A percentile compares a stretch with the other conserved stretches of the same genome.
Evolutionary conservation across 75 land plant genomes (phyloP).

Genomic region (Pinus taeda): DNA sequence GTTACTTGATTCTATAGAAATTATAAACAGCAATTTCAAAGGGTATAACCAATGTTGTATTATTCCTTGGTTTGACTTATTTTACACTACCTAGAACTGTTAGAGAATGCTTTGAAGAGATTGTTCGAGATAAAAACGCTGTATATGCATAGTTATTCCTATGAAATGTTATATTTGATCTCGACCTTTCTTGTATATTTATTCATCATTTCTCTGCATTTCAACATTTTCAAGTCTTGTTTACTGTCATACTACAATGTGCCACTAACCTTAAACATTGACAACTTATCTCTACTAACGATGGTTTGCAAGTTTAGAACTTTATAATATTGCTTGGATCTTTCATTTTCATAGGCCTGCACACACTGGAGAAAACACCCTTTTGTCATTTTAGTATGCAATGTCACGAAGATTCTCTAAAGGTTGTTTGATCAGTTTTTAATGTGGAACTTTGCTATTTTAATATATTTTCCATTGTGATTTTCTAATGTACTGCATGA

Average conservation of each 20-base stretch:
- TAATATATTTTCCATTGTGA: no score
- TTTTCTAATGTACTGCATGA: no score
- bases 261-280: neutral
- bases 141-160: neutral
- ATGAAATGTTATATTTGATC: neutral
- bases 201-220: neutral
- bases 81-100: neutral
- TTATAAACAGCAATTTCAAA: neutral
- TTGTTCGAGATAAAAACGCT: neutral
- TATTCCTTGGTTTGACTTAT: neutral
- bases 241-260: neutral
- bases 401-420: no score
- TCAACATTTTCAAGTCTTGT: neutral
- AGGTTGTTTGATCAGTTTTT: no score
- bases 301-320: no score
- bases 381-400: no score
- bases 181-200: neutral
- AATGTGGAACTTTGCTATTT: no score
- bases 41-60: neutral
- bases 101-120: neutral
- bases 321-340: no score
- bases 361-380: no score
- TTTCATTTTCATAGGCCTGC: no score
- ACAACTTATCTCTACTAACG: no score
- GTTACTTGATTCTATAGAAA: neutral